Base-by-base conservation (phyloP, 768 basidiomycete genomes). In the Fomitopsis serialis region DNA sequence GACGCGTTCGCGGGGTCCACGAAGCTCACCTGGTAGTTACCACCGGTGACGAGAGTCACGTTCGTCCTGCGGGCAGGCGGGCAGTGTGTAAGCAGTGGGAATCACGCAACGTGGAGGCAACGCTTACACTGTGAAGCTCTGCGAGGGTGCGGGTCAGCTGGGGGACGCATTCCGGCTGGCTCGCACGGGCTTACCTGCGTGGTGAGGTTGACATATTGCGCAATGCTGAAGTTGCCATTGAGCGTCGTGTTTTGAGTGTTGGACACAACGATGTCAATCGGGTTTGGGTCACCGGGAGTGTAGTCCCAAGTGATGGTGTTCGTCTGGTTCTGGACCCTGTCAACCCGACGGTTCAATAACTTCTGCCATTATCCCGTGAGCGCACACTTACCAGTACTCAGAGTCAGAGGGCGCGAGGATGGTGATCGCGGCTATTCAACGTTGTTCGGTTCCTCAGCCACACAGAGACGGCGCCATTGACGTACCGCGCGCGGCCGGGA, bases 211-310 rank as follows among this genome's bases (percentile, higher is more conserved):
- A 72, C 68, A 50, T 54, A 58, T n/a, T 61, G 54, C 19, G 65
- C 66, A 50, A 74, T 73, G 12, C 65, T 65, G 59, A 72, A 74
- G 12, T 50, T 48, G 27, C 73, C 73, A 59, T 73, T 73, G 45
- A 74, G 65, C 10, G 64, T 63, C 34, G 42, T 45, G 48, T 61
- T 65, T 49, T 68, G 54, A 8, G 46, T 6, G 60, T 74, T 73
- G 46, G 61, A 61, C 56, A 74, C 53, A 35, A 62, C 47, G 36
- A 74, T 68, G 42, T 66, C 51, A 42, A 73, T 63, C n/a, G 66
- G 57, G 50, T 48, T 57, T 12, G 70, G 72, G 56, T 72, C 72
- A 23, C 69, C 70, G 25, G 48, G 0, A 45, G 11, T 56, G 56
- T 55, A 70, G 17, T 53, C 51, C 73, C 73, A 74, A 35, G 55